These are phyloP conservation scores for Tetrapisispora nanseiensis DNA, from an alignment of 805 yeast species.

Conservation along the genomic window DNA sequence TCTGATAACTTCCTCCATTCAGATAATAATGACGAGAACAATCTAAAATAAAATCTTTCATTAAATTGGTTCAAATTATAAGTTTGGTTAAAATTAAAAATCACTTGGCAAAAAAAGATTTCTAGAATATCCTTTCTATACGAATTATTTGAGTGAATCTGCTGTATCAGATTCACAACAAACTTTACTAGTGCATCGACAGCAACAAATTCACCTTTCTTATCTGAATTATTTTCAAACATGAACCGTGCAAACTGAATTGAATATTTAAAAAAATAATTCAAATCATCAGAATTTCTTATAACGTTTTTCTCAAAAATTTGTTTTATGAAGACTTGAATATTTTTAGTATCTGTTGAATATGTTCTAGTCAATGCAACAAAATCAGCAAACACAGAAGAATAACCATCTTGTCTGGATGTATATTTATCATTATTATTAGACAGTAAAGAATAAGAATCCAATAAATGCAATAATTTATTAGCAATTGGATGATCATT, in stretches of 20 bases:
- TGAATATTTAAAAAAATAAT: slow-evolving; percentile 65
- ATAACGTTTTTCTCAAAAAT: slow-evolving; percentile 56
- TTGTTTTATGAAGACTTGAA: slow-evolving; percentile 54
- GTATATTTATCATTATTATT: slow-evolving; percentile 24
- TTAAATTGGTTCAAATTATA: slow-evolving; percentile 66
- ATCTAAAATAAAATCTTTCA: slow-evolving; percentile 83
- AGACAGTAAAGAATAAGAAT: slow-evolving; percentile 26
- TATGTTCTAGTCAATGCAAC: slow-evolving; percentile 66
- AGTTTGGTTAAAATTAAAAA: slow-evolving; percentile 61
- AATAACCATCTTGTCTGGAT: slow-evolving; percentile 51
- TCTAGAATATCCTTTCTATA: slow-evolving; percentile 40
- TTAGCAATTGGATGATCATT: slow-evolving; percentile 14
- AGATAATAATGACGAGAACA: slow-evolving; percentile 69
- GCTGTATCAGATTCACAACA: slow-evolving; percentile 47
- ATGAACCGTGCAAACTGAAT: slow-evolving; percentile 62
- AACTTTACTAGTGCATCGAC: slow-evolving; percentile 78
- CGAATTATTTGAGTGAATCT: slow-evolving; percentile 41
- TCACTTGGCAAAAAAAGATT: slow-evolving; percentile 50
- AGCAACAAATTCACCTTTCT: slow-evolving; percentile 61
- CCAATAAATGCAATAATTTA: slow-evolving; percentile 29
- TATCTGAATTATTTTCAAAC: slow-evolving; percentile 46
- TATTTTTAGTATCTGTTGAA: slow-evolving; percentile 38
- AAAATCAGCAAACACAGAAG: slow-evolving; percentile 86
- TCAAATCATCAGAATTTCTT: slow-evolving; percentile 49
- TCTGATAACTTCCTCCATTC: slow-evolving; percentile 49